Evolutionary conservation across 139 green algal genomes (phyloP), one percentile per base, ranked within the genome.

Genomic region (Picochlorum sp.): DNA sequence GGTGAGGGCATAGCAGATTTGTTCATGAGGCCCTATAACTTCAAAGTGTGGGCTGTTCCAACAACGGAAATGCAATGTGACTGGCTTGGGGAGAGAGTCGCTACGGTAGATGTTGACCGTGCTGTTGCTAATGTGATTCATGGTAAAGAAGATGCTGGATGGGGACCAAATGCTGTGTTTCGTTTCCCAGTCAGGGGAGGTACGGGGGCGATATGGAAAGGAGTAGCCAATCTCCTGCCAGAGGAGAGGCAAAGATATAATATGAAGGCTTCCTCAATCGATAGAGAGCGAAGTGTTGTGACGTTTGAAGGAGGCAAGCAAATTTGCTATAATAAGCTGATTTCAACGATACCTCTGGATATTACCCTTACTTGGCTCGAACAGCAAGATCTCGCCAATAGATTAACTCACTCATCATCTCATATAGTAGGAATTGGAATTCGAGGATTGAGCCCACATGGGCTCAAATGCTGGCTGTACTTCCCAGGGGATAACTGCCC

Each of bases 21-120:
- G 20, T 96, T 96, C 79, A 95, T 96, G 88, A 73, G 88, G 14
- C 88, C 88, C 2, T 96, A 96, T 82, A 96, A 96, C 79, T 91
- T 93, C 82, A 96, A 96, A 82, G 88, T 87, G 29, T 13, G 74
- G 86, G 85, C 78, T 6, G 72, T 89, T 3, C 84, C 82, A 4
- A 87, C 86, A 2, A 86, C 67, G 4, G 67, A 75, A 50, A 93
- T 95, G 86, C 83, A 94, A 72, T 94, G 85, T 61, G 84, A 84
- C 55, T 96, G 88, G 88, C 78, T 96, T 61, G 88, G 88, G 1
- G 88, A 96, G 81, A 82, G 88, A 12, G 88, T 96, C 41, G 88
- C 88, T 1, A 91, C 83, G 0, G 87, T 95, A 33, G 84, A 96
- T 45, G 77, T 92, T 5, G 66, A 77, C 29, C 75, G 81, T 2